Percentiles rank a stretch among this genome's conserved stretches.
These are phyloP conservation scores for Colletotrichum noveboracense DNA, from an alignment of 2,329 filamentous ascomycete species.

Conservation along the genomic window DNA sequence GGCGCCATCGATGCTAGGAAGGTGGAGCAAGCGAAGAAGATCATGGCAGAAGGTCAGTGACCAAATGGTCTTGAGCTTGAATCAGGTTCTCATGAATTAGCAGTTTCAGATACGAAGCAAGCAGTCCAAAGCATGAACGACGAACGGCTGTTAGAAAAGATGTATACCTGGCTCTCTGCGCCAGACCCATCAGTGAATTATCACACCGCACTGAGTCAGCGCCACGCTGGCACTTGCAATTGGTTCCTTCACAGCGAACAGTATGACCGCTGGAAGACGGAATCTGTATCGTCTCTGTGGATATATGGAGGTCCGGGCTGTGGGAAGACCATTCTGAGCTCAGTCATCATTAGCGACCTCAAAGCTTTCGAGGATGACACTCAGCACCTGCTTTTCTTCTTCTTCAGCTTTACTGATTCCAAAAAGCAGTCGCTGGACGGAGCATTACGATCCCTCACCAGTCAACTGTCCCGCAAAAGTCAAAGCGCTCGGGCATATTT, in stretches of 20 bases:
- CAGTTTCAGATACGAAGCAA: too few species aligned
- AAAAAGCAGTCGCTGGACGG: neutral
- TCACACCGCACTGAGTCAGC: neutral
- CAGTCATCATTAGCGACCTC: neutral
- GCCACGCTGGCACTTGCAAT: neutral
- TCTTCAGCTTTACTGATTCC: neutral
- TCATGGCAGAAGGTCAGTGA: too few species aligned
- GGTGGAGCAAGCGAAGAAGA: too few species aligned
- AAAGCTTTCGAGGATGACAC: neutral
- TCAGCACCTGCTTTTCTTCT: neutral
- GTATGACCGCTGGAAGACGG: neutral
- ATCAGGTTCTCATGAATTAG: too few species aligned
- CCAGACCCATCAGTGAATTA: neutral
- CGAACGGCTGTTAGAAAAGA: too few species aligned
- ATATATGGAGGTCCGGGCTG: neutral
- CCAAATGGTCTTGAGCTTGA: too few species aligned
- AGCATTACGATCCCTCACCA: neutral
- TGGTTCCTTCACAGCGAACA: neutral
- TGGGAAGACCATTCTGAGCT: neutral
- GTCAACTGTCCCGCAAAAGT: too few species aligned
- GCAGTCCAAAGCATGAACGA: too few species aligned
- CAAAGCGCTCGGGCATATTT: too few species aligned
- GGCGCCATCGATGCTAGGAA: fast-evolving
- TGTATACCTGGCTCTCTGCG: neutral
- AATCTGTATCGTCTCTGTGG: neutral